Base-by-base conservation (phyloP, 441 rosid genomes). In the Omphalea diandra region DNA sequence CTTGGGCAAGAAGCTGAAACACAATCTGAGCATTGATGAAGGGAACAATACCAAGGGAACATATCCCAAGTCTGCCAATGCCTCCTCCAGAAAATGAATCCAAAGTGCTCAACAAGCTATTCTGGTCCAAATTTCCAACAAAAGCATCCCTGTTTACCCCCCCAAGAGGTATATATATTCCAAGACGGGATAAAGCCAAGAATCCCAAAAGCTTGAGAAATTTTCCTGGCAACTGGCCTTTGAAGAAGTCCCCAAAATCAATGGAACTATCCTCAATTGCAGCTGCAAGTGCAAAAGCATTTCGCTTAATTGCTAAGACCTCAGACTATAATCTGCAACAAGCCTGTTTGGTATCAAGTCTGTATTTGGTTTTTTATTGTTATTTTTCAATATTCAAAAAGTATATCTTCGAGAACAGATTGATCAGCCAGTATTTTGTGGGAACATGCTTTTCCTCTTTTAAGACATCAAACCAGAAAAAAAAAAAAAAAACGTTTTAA, bases 21-120 rank as follows among this genome's bases (percentile, higher is more conserved):
- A 95, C 99, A 65, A 95, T 95, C 75, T 87, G 95, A 0, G 99
- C 98, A 59, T 95, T 95, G 80, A 93, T 95, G 57, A 93, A 95
- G n/a, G 97, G 99, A 69, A 95, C 98, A 71, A 90, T 93, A 43
- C 99, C 99, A 3, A 92, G 96, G 60, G 98, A 95, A 67, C 97
- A 92, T 74, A 95, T 86, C 66, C 99, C 99, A 44, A 95, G 92
- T 77, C 99, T 83, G 73, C 98, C 99, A 72, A 95, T 93, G 69
- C 97, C 99, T 61, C 98, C 98, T 35, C 99, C 98, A 0, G 99
- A 95, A 80, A 95, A 90, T 8, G 99, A 82, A 86, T 95, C 99
- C 78, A 95, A 87, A 47, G 98, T 92, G 83, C 91, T 89, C 79
- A 95, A 82, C 57, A 92, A 72, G 74, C 96, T 90, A 72, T 95